A percentile compares a stretch with the other conserved stretches of the same genome.
phyloP scores from a whole-genome alignment of 345 rosid species.

The Euphorbia tirucalli region DNA sequence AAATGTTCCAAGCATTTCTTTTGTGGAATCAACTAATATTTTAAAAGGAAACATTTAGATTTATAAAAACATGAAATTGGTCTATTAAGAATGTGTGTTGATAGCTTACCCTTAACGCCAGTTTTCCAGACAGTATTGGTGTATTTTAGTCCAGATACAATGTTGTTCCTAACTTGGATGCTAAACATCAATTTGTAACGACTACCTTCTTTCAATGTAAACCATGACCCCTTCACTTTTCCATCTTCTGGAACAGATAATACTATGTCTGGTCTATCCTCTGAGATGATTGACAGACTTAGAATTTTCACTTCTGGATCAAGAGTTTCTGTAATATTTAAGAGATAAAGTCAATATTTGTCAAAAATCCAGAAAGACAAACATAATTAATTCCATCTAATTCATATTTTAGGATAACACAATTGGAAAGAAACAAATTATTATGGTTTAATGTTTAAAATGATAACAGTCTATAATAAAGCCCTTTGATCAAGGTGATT shows the following conservation, averaged over 20 bases:
- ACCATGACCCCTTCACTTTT: constrained; percentile 62
- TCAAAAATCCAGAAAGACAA: background rate
- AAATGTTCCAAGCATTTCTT: constrained; percentile 78
- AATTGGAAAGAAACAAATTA: too few relatives aligned
- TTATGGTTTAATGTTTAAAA: too few relatives aligned
- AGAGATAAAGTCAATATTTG: background rate
- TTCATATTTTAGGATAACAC: too few relatives aligned
- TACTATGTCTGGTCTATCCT: constrained; percentile 57
- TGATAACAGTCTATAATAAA: too few relatives aligned
- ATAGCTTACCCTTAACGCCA: constrained; percentile 53
- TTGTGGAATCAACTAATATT: constrained; percentile 59
- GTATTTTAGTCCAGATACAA: constrained; percentile 82
- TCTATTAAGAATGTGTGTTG: too few relatives aligned
- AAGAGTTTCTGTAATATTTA: constrained; percentile 56
- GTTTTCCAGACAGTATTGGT: constrained; percentile 81
- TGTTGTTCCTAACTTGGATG: constrained; percentile 79
- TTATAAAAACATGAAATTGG: background rate
- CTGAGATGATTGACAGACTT: constrained; percentile 57
- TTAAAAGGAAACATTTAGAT: constrained; percentile 1
- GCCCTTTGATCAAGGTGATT: too few relatives aligned
- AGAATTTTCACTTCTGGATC: constrained; percentile 74
- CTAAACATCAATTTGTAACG: constrained; percentile 57
- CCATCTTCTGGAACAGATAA: constrained; percentile 59
- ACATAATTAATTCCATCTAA: too few relatives aligned
- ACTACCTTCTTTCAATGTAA: constrained; percentile 73